These are phyloP conservation scores for Penicillium desertorum DNA, from an alignment of 495 filamentous ascomycete species.

Conservation along the genomic window DNA sequence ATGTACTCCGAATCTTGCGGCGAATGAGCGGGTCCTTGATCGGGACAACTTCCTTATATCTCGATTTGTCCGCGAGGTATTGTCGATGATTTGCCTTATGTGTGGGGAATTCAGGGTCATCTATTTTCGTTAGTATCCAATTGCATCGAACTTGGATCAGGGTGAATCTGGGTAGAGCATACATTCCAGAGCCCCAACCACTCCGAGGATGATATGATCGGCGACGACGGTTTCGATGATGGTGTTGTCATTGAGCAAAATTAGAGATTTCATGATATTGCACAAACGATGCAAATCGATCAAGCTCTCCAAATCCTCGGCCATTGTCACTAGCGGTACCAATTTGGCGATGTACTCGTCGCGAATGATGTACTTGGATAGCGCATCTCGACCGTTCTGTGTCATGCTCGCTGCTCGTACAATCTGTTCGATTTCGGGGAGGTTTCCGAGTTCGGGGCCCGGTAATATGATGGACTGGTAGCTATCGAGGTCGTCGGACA, in stretches of 20 bases:
- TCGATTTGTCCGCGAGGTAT: slow-evolving; percentile 82
- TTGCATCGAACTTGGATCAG: neutral
- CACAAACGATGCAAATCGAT: slow-evolving; percentile 84
- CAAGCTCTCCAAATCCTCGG: slow-evolving; percentile 88
- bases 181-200: slow-evolving; percentile 96
- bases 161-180: slow-evolving; percentile 26
- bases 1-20: slow-evolving; percentile 93
- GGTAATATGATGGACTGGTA: slow-evolving; percentile 73
- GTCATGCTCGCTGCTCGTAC: slow-evolving; percentile 75
- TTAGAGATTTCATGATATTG: slow-evolving; percentile 96
- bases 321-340: slow-evolving; percentile 76
- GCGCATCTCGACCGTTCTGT: slow-evolving; percentile 76
- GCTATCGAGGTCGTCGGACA: slow-evolving; percentile 84
- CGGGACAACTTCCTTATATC: slow-evolving; percentile 93
- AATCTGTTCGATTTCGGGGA: slow-evolving; percentile 76
- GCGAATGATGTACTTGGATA: slow-evolving; percentile 79
- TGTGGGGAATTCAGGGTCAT: slow-evolving; percentile 97
- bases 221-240: slow-evolving; percentile 93
- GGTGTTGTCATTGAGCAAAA: slow-evolving; percentile 87
- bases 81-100: slow-evolving; percentile 97
- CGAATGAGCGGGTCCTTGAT: slow-evolving; percentile 79
- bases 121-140: slow-evolving; percentile 36
- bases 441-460: slow-evolving; percentile 70
- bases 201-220: slow-evolving; percentile 84
- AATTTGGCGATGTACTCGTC: slow-evolving; percentile 88